phyloP scores from a whole-genome alignment of 805 yeast species.

The Starmerella bacillaris region DNA sequence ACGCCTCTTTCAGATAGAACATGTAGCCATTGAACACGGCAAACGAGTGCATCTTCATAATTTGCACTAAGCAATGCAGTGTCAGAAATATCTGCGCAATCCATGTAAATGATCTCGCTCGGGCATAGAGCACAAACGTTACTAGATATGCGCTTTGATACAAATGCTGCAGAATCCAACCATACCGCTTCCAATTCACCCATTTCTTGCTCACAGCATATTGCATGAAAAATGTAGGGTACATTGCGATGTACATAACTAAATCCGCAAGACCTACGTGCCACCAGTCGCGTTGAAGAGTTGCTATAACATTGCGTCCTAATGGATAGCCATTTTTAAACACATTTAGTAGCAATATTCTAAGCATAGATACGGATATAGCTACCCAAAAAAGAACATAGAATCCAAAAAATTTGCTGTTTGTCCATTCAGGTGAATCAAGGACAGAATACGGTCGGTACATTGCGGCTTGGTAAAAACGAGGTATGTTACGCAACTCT shows the following conservation, averaged over 20 bases:
- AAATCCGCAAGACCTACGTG: slow-evolving; percentile 60
- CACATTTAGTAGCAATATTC: slow-evolving; percentile 38
- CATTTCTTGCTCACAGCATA: slow-evolving; percentile 28
- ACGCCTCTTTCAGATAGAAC: slow-evolving; percentile 20
- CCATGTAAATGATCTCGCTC: slow-evolving; percentile 56
- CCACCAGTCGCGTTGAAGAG: slow-evolving; percentile 42
- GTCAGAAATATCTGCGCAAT: slow-evolving; percentile 71
- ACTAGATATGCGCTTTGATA: slow-evolving; percentile 38
- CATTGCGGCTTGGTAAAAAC: slow-evolving; percentile 15
- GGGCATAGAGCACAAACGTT: slow-evolving; percentile 40
- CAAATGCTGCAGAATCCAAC: slow-evolving; percentile 43
- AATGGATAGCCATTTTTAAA: slow-evolving; percentile 28
- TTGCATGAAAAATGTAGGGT: slow-evolving; percentile 43
- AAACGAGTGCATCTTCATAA: slow-evolving; percentile 93
- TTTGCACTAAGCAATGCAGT: slow-evolving; percentile 63
- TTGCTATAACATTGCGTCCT: slow-evolving; percentile 37
- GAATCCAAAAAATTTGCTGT: slow-evolving; percentile 47
- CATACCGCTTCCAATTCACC: slow-evolving; percentile 45
- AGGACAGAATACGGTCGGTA: slow-evolving; percentile 17
- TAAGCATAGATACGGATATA: slow-evolving; percentile 18
- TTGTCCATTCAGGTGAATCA: slow-evolving; percentile 18
- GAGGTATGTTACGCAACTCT: slow-evolving; percentile 1
- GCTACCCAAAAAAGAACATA: slow-evolving; percentile 38
- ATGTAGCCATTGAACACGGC: slow-evolving; percentile 83
- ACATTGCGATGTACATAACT: slow-evolving; percentile 51